A percentile compares a stretch with the other conserved stretches of the same genome.
Conservation (phyloP, 139 green algal genomes). For the Eudorina sp. region DNA sequence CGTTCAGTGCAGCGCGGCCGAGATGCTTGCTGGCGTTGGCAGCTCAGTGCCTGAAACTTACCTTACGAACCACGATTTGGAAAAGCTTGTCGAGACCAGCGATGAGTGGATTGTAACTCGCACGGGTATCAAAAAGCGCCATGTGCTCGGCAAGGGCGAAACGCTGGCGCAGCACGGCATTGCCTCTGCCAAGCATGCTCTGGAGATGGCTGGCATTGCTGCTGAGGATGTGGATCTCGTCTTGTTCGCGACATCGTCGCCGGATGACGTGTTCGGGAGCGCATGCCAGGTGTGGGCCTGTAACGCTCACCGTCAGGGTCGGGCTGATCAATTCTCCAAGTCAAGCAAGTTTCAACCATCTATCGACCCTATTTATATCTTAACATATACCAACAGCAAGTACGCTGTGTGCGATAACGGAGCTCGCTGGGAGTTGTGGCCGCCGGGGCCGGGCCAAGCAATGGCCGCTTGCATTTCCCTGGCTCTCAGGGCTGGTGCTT, state of each 20-base stretch:
- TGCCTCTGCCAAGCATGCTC: constrained; percentile 74
- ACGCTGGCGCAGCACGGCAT: constrained; percentile 78
- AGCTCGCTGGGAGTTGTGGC: too few species aligned
- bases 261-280: constrained; percentile 96
- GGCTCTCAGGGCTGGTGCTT: too few species aligned
- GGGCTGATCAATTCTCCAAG: too few species aligned
- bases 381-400: too few species aligned
- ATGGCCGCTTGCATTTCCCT: too few species aligned
- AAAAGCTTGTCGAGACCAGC: constrained; percentile 94
- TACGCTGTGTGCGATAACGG: too few species aligned
- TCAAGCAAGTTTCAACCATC: too few species aligned
- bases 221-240: constrained; percentile 93
- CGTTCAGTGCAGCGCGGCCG: constrained; percentile 12
- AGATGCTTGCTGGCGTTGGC: constrained; percentile 81
- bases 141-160: constrained; percentile 86
- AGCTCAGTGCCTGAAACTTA: constrained; percentile 82
- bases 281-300: constrained; percentile 78
- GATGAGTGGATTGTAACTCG: constrained; percentile 97
- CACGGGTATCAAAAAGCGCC: constrained; percentile 90
- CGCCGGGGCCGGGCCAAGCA: too few species aligned
- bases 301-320: constrained; percentile 29
- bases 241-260: constrained; percentile 93
- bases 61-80: constrained; percentile 94
- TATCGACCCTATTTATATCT: too few species aligned
- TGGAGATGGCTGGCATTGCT: constrained; percentile 92